Percentiles rank a stretch among this genome's conserved stretches.
These are phyloP conservation scores for Cystobasidium tubakii DNA, from an alignment of 768 basidiomycete species.

Conservation along the genomic window DNA sequence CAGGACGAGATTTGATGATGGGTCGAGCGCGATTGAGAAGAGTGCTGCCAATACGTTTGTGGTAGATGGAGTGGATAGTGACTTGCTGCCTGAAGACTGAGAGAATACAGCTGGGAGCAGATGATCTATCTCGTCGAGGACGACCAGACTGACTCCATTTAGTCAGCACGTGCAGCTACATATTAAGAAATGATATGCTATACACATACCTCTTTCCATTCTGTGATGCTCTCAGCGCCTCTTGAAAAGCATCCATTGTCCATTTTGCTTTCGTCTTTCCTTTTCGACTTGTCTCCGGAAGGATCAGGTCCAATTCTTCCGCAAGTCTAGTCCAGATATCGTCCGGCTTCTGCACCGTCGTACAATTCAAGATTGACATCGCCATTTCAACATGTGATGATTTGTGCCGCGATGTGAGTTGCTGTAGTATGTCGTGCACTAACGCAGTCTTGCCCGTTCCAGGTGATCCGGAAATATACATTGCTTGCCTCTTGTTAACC, in stretches of 20 bases:
- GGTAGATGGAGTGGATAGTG: slow-evolving; percentile 51
- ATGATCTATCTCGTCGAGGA: slow-evolving; percentile 83
- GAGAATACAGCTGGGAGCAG: slow-evolving; percentile 50
- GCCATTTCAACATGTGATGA: background rate
- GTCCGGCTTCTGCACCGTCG: slow-evolving; percentile 59
- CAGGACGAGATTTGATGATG: slow-evolving; percentile 58
- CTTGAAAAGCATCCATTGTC: slow-evolving; percentile 49
- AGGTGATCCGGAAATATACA: slow-evolving; percentile 88
- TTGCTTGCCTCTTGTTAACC: slow-evolving; percentile 37
- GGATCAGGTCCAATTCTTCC: slow-evolving; percentile 54
- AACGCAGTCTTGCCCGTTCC: slow-evolving; percentile 89
- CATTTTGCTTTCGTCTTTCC: slow-evolving; percentile 47
- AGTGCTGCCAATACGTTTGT: slow-evolving; percentile 58
- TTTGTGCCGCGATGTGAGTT: background rate
- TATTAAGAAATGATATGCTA: background rate
- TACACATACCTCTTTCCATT: slow-evolving; percentile 56
- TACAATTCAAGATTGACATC: slow-evolving; percentile 61
- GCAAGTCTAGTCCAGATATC: slow-evolving; percentile 63
- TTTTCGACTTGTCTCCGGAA: slow-evolving; percentile 44
- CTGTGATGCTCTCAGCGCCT: slow-evolving; percentile 44
- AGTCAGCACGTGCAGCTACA: slow-evolving; percentile 34
- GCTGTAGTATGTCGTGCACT: slow-evolving; percentile 60
- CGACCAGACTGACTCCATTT: slow-evolving; percentile 54
- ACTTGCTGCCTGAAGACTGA: slow-evolving; percentile 47
- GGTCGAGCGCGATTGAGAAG: slow-evolving; percentile 62